phyloP scores from a whole-genome alignment of 495 filamentous ascomycete genomes.

The Cenococcum geophilum region DNA sequence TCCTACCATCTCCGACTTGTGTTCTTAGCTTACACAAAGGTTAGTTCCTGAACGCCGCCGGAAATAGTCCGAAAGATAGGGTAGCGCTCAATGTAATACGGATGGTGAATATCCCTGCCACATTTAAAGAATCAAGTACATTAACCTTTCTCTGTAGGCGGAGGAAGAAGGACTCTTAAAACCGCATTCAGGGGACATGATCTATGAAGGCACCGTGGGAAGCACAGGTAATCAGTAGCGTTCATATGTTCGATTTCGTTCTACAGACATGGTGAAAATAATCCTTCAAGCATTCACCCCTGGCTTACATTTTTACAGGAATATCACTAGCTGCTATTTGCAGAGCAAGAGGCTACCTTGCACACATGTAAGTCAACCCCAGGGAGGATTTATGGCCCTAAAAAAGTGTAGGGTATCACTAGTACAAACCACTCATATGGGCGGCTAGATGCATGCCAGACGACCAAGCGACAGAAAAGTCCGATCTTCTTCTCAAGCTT shows the following conservation, averaged over 20 bases:
- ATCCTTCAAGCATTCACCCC: neutral
- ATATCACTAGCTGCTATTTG: conserved; percentile 89
- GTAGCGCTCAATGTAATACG: conserved; percentile 87
- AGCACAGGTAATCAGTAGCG: conserved; percentile 23
- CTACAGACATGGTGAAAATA: too few species aligned
- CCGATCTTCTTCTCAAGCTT: conserved; percentile 77
- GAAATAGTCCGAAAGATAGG: conserved; percentile 90
- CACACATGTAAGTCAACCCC: conserved; percentile 62
- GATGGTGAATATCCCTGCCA: conserved; percentile 44
- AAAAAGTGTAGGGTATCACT: neutral
- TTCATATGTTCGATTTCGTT: neutral
- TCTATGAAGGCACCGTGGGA: conserved; percentile 97
- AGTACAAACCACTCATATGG: neutral
- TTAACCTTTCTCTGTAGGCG: conserved; percentile 45
- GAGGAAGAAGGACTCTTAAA: conserved; percentile 70
- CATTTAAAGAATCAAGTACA: neutral
- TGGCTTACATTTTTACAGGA: conserved; percentile 55
- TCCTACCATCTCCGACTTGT: neutral
- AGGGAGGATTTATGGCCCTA: neutral
- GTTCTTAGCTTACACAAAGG: neutral
- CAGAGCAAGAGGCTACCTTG: conserved; percentile 79
- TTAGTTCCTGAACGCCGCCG: conserved; percentile 88
- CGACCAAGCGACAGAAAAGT: conserved; percentile 86
- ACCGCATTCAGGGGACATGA: conserved; percentile 78
- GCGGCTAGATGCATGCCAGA: conserved; percentile 75